A percentile compares a stretch with the other conserved stretches of the same genome.
Conservation (phyloP, 2,329 filamentous ascomycete species). For the Uncinocarpus reesii region DNA sequence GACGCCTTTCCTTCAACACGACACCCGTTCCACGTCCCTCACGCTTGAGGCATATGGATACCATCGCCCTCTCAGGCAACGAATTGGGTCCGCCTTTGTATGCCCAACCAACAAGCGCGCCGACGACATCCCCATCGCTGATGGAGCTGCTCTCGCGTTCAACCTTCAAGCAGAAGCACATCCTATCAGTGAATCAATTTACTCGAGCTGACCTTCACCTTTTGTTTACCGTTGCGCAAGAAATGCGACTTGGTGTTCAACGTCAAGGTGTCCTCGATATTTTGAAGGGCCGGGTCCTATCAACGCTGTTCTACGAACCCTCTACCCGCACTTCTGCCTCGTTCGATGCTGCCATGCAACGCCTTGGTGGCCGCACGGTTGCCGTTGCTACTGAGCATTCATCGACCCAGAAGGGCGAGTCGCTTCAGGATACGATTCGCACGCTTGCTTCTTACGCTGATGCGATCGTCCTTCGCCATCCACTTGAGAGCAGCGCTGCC, state of each 20-base stretch:
- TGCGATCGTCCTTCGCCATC: constrained; percentile 90
- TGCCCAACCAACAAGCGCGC: constrained; percentile 29
- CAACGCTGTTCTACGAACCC: constrained; percentile 94
- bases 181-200: constrained; percentile 88
- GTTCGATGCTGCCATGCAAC: constrained; percentile 97
- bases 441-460: constrained; percentile 92
- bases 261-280: constrained; percentile 80
- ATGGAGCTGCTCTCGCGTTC: constrained; percentile 66
- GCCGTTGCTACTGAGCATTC: constrained; percentile 73
- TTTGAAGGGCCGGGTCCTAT: constrained; percentile 74
- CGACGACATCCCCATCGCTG: constrained; percentile 50
- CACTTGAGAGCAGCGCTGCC: constrained; percentile 67
- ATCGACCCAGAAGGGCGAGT: constrained; percentile 88
- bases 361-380: constrained; percentile 79
- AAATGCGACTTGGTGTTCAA: constrained; percentile 93
- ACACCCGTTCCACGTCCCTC: constrained; percentile 29
- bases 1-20: constrained; percentile 30
- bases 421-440: constrained; percentile 82
- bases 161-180: constrained; percentile 78
- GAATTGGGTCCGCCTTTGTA: constrained; percentile 36
- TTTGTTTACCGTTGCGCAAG: constrained; percentile 91
- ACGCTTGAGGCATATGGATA: constrained; percentile 23
- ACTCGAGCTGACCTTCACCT: constrained; percentile 76
- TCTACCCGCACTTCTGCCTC: constrained; percentile 91
- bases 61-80: constrained; percentile 18